Percentiles rank a stretch among this genome's conserved stretches.
phyloP scores from a whole-genome alignment of 257 asterid genomes.

The Solanum rostratum region DNA sequence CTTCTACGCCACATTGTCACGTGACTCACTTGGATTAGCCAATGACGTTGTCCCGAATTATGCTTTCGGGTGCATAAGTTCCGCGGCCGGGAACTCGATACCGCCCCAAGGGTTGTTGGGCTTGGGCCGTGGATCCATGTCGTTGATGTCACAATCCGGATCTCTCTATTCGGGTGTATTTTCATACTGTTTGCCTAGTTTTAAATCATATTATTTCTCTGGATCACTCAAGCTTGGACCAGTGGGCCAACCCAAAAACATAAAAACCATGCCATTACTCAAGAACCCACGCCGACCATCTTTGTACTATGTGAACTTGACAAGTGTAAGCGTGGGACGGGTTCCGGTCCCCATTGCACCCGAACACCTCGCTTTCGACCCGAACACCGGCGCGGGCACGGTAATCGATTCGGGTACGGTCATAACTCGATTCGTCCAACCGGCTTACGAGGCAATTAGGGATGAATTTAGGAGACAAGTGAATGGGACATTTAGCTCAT shows the following conservation, averaged over 20 bases:
- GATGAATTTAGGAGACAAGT: constrained; percentile 50
- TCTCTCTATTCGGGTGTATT: constrained; percentile 59
- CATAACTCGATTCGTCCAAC: constrained; percentile 38
- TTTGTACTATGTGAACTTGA: constrained; percentile 61
- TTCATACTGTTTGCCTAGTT: constrained; percentile 82
- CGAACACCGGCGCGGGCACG: constrained; percentile 72
- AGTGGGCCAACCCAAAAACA: constrained; percentile 62
- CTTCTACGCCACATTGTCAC: constrained; percentile 54
- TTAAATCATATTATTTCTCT: constrained; percentile 70
- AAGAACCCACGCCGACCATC: constrained; percentile 79
- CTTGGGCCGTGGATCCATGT: constrained; percentile 79
- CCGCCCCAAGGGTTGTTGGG: constrained; percentile 90
- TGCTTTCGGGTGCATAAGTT: constrained; percentile 66
- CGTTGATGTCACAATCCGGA: constrained; percentile 61
- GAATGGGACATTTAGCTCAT: constrained; percentile 34
- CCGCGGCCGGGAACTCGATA: constrained; percentile 41
- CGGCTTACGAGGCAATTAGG: constrained; percentile 46
- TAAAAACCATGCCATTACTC: constrained; percentile 61
- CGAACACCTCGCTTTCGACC: constrained; percentile 48
- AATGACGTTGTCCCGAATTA: constrained; percentile 44
- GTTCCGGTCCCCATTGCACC: constrained; percentile 38
- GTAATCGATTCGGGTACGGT: constrained; percentile 65
- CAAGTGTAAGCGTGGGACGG: constrained; percentile 66
- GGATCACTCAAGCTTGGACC: constrained; percentile 89
- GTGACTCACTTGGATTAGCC: constrained; percentile 48